Conservation (phyloP, 2,329 filamentous ascomycete genomes). For the Fusarium equiseti region DNA sequence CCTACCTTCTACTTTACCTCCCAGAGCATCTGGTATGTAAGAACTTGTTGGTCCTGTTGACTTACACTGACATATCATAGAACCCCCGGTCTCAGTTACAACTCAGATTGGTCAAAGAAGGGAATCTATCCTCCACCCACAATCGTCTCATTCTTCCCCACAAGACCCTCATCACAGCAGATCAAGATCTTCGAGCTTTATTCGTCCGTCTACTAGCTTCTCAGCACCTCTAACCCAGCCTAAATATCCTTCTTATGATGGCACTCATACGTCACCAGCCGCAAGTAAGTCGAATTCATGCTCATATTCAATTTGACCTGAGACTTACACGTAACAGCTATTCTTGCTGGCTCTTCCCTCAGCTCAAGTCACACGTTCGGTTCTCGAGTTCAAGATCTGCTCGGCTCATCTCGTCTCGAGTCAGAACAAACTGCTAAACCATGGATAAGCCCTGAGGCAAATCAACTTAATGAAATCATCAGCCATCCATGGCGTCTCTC, state of each 20-base stretch:
- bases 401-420: slow-evolving; percentile 38
- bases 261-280: slow-evolving; percentile 35
- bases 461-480: slow-evolving; percentile 30
- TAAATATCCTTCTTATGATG: slow-evolving; percentile 20
- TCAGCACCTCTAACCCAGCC: slow-evolving; percentile 31
- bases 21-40: slow-evolving; percentile 30
- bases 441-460: slow-evolving; percentile 36
- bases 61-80: slow-evolving; percentile 15
- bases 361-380: slow-evolving; percentile 46
- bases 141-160: slow-evolving; percentile 38
- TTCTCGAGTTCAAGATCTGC: slow-evolving; percentile 43
- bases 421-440: slow-evolving; percentile 28
- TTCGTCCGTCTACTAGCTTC: slow-evolving; percentile 45
- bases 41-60: not conserved
- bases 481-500: slow-evolving; percentile 42
- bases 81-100: slow-evolving; percentile 11
- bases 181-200: slow-evolving; percentile 42
- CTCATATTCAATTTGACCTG: accelerated
- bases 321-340: slow-evolving; percentile 27
- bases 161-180: slow-evolving; percentile 28
- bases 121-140: slow-evolving; percentile 22
- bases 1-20: slow-evolving; percentile 20
- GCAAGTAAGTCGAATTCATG: slow-evolving; percentile 30
- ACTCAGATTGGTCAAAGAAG: slow-evolving; percentile 11
- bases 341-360: slow-evolving; percentile 43